Conservation (phyloP, 2,329 filamentous ascomycete genomes). For the Thielaviopsis cerberus region DNA sequence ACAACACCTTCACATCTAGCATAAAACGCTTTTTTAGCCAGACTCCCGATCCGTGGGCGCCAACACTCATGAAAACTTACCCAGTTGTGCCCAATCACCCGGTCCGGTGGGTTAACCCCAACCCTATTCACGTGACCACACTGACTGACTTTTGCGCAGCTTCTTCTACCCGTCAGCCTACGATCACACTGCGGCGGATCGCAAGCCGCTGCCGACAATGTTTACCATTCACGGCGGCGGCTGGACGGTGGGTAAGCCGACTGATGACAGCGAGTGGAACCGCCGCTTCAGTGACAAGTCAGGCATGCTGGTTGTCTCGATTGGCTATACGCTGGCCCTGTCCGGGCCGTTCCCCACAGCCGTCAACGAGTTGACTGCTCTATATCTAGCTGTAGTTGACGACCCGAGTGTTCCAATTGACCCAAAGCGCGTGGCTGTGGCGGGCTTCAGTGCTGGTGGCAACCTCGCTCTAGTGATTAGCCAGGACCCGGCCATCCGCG, state of each 20-base stretch:
- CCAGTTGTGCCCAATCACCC: constrained; percentile 4
- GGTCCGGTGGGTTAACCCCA: constrained; percentile 5
- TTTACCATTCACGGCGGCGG: constrained; percentile 35
- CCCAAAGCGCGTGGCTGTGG: constrained; percentile 21
- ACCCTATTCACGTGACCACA: not conserved
- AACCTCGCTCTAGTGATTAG: constrained; percentile 26
- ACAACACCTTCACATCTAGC: not conserved
- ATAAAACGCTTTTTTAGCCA: not conserved
- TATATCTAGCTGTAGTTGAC: constrained; percentile 23
- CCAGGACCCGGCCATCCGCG: constrained; percentile 22
- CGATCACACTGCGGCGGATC: constrained; percentile 16
- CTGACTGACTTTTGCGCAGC: constrained; percentile 8
- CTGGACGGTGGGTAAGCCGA: constrained; percentile 25
- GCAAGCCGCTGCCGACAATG: constrained; percentile 22
- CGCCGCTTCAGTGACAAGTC: constrained; percentile 22
- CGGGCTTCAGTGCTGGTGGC: constrained; percentile 33
- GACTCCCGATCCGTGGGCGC: not conserved
- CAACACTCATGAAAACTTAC: constrained; percentile 11
- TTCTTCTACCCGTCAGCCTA: constrained; percentile 24
- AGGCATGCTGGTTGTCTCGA: constrained; percentile 25
- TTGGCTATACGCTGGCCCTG: constrained; percentile 32
- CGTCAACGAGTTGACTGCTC: constrained; percentile 27
- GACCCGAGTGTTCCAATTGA: constrained; percentile 30
- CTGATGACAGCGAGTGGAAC: constrained; percentile 30
- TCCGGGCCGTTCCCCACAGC: constrained; percentile 24